phyloP scores from a whole-genome alignment of 805 yeast genomes.

The Pichia rugopelliculosa region DNA sequence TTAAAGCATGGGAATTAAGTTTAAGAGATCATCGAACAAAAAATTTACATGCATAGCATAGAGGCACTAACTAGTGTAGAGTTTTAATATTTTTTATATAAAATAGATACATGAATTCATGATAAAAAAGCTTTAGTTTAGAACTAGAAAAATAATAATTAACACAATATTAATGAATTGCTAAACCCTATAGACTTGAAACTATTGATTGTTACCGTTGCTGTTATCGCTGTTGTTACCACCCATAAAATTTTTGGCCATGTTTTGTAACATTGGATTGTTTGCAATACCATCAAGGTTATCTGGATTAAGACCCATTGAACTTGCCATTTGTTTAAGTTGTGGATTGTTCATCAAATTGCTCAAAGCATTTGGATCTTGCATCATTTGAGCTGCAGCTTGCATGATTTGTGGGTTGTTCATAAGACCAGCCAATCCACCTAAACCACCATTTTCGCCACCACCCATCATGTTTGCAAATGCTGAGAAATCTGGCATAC shows the following conservation, averaged over 20 bases:
- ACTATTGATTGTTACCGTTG: neutral
- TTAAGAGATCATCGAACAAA: conserved; percentile 1
- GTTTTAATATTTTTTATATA: neutral
- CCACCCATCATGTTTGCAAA: conserved; percentile 52
- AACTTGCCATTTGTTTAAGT: conserved; percentile 77
- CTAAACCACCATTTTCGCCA: conserved; percentile 58
- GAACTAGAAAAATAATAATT: neutral
- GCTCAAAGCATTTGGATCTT: conserved; percentile 69
- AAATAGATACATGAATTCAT: neutral
- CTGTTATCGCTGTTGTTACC: conserved; percentile 26
- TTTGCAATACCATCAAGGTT: conserved; percentile 61
- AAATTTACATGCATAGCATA: neutral
- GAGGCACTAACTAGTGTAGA: neutral
- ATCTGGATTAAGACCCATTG: conserved; percentile 61
- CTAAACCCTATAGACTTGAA: neutral
- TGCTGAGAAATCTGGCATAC: conserved; percentile 70
- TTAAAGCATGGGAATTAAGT: conserved; percentile 18
- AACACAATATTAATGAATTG: neutral
- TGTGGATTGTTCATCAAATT: conserved; percentile 86
- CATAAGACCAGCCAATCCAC: conserved; percentile 66
- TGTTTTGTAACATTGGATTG: conserved; percentile 67
- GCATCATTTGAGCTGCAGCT: conserved; percentile 85
- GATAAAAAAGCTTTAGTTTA: neutral
- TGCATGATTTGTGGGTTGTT: conserved; percentile 83
- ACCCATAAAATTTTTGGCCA: conserved; percentile 69